Conservation (phyloP, 441 rosid species). For the Oxalis stricta region DNA sequence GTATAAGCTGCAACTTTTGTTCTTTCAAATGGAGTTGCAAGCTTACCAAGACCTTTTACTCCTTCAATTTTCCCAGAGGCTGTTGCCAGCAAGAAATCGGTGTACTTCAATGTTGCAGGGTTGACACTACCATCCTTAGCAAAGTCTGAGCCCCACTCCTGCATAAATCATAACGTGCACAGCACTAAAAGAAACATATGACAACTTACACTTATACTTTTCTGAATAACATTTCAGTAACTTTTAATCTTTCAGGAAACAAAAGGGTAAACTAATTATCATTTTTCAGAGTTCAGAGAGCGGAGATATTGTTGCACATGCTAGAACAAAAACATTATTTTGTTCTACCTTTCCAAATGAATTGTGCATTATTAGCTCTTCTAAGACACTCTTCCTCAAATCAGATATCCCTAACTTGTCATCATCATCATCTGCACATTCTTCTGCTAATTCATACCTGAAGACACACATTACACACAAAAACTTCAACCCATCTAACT, state of each 20-base stretch:
- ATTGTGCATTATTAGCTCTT: slow-evolving; percentile 55
- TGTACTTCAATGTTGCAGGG: slow-evolving; percentile 65
- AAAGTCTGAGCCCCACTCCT: slow-evolving; percentile 77
- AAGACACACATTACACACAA: too few species aligned
- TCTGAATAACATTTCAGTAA: too few species aligned
- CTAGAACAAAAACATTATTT: neutral
- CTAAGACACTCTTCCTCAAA: slow-evolving; percentile 40
- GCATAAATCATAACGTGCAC: slow-evolving; percentile 20
- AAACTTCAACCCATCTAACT: too few species aligned
- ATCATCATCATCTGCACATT: slow-evolving; percentile 73
- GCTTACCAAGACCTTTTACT: slow-evolving; percentile 74
- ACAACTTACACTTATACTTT: too few species aligned
- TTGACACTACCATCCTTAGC: slow-evolving; percentile 32
- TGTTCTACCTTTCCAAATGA: slow-evolving; percentile 40
- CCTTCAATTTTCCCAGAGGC: slow-evolving; percentile 93
- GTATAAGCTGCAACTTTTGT: slow-evolving; percentile 91
- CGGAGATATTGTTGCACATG: neutral
- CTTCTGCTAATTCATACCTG: slow-evolving; percentile 66
- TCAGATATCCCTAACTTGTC: slow-evolving; percentile 39
- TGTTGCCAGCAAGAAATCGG: slow-evolving; percentile 81
- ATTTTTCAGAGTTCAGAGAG: too few species aligned
- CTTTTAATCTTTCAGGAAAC: neutral
- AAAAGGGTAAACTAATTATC: neutral
- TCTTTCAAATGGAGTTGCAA: slow-evolving; percentile 86
- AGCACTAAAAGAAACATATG: slow-evolving; percentile 3